Evolutionary conservation across 1,284 basidiomycete species (phyloP).

Genomic region (Volvariella volvacea): DNA sequence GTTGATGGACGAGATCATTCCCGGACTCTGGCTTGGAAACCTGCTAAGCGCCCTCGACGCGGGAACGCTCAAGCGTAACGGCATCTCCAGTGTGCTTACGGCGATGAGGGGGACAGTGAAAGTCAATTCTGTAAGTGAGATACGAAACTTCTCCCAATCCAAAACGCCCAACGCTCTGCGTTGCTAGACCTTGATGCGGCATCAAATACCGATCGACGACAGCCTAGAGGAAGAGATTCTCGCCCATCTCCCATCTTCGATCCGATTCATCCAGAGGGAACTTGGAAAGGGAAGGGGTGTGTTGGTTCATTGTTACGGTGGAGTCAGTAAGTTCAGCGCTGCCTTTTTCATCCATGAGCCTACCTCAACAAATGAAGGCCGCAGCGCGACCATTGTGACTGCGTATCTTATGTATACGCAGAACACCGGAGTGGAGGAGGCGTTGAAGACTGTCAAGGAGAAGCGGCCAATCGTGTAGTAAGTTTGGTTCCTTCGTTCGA

Average conservation of each 20-base stretch:
- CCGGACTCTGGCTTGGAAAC: slow-evolving; percentile 62
- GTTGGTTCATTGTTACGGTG: slow-evolving; percentile 71
- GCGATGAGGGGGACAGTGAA: slow-evolving; percentile 66
- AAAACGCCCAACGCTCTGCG: not conserved
- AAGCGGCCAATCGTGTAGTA: slow-evolving; percentile 67
- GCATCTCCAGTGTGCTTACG: slow-evolving; percentile 63
- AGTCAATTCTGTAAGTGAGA: slow-evolving; percentile 49
- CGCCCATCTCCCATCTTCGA: slow-evolving; percentile 62
- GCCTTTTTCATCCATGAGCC: not conserved
- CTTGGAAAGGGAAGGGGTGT: slow-evolving; percentile 70
- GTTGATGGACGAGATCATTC: slow-evolving; percentile 54
- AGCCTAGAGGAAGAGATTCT: slow-evolving; percentile 68
- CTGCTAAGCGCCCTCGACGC: slow-evolving; percentile 48
- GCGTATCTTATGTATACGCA: slow-evolving; percentile 80
- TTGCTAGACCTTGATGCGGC: slow-evolving; percentile 57
- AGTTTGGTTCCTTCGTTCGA: slow-evolving; percentile 17
- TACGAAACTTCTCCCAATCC: not conserved
- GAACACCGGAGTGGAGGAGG: slow-evolving; percentile 56
- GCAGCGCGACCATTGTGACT: slow-evolving; percentile 75
- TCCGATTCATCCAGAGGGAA: slow-evolving; percentile 54
- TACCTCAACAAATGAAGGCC: slow-evolving; percentile 37
- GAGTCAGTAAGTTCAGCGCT: slow-evolving; percentile 53
- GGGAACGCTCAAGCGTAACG: slow-evolving; percentile 47
- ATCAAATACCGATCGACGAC: slow-evolving; percentile 70
- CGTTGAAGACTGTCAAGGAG: slow-evolving; percentile 60